Conservation (phyloP, 2,329 filamentous ascomycete genomes). For the Macrophomina pseudophaseolina region DNA sequence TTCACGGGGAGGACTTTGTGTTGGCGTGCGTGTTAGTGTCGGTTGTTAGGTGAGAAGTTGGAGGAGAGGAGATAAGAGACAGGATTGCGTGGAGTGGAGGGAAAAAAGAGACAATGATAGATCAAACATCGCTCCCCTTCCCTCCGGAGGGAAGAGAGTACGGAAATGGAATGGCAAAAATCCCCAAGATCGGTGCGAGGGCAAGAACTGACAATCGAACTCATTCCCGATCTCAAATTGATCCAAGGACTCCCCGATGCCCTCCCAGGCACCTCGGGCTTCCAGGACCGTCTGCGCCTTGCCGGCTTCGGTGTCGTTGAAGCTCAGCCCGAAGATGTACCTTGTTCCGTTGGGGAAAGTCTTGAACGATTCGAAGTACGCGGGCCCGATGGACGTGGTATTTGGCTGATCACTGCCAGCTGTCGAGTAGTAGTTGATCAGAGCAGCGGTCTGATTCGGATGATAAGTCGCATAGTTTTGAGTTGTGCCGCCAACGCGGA, state of each 20-base stretch:
- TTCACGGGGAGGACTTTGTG: neutral
- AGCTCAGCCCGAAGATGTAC: neutral
- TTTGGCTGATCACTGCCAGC: neutral
- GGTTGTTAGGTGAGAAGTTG: no score
- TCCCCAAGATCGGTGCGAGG: no score
- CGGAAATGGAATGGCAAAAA: neutral
- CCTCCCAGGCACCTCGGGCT: neutral
- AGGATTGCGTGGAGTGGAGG: neutral
- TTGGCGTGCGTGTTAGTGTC: no score
- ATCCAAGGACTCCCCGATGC: neutral
- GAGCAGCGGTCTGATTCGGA: neutral
- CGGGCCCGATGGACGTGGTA: neutral
- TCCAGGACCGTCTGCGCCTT: neutral
- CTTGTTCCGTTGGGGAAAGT: neutral
- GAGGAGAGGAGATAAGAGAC: neutral
- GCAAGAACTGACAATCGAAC: neutral
- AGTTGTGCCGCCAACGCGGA: conserved; percentile 1
- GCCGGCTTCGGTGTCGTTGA: neutral
- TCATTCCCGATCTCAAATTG: conserved; percentile 4
- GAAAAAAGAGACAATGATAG: no score
- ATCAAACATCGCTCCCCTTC: no score
- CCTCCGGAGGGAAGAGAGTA: neutral
- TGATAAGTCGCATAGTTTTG: neutral
- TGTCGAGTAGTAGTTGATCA: neutral
- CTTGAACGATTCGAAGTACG: neutral